Percentiles rank a stretch among this genome's conserved stretches.
Conservation (phyloP, 306 rosid genomes). For the Trifolium fragiferum region DNA sequence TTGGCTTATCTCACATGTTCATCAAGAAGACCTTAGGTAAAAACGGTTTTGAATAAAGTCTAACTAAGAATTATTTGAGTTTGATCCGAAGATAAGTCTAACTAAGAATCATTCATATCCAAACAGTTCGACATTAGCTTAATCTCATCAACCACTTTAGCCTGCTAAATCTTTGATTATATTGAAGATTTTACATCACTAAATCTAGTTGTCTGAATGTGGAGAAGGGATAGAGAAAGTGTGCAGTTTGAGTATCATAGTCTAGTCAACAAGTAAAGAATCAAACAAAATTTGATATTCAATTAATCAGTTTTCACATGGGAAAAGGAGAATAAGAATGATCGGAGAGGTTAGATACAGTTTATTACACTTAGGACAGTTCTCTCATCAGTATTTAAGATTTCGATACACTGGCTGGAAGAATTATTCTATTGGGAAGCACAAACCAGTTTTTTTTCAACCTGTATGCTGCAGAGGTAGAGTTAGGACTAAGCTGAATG, state of each 20-base stretch:
- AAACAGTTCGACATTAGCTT: not conserved
- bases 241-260: not conserved
- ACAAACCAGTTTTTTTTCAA: slow-evolving; percentile 19
- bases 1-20: not conserved
- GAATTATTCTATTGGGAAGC: slow-evolving; percentile 15
- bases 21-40: not conserved
- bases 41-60: not conserved
- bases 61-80: not conserved
- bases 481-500: slow-evolving; percentile 4
- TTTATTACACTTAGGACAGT: not conserved
- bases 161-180: not conserved
- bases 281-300: slow-evolving; percentile 22
- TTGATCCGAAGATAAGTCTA: too few species aligned
- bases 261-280: slow-evolving; percentile 19
- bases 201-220: not conserved
- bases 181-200: slow-evolving; percentile 6
- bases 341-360: not conserved
- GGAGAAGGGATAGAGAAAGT: not conserved
- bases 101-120: not conserved
- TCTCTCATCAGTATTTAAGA: slow-evolving; percentile 23
- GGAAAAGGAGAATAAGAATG: slow-evolving; percentile 27
- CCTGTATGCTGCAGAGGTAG: slow-evolving; percentile 10
- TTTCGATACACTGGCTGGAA: slow-evolving; percentile 26
- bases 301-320: slow-evolving; percentile 2
- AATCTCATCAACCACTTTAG: not conserved